Evolutionary conservation across 2,329 filamentous ascomycete species (phyloP).

Genomic region (Monilinia fructigena): DNA sequence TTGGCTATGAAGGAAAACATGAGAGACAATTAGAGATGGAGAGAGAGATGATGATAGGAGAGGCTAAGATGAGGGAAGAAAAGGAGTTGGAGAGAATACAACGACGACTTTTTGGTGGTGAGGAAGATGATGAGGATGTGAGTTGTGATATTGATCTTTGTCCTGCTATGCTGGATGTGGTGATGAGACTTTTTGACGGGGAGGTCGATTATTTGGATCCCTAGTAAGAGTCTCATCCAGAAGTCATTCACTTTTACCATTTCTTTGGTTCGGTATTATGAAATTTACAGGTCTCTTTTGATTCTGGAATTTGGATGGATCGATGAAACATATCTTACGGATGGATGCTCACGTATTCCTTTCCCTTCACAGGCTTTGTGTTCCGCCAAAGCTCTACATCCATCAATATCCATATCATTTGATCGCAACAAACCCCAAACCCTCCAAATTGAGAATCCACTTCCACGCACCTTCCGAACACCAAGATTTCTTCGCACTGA

Average conservation of each 20-base stretch:
- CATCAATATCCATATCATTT: conserved; percentile 6
- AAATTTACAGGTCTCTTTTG: conserved; percentile 14
- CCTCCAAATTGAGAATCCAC: too few species aligned
- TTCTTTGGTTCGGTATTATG: conserved; percentile 22
- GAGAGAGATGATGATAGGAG: conserved; percentile 7
- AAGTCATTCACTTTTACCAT: conserved; percentile 23
- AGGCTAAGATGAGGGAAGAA: conserved; percentile 31
- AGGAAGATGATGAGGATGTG: conserved; percentile 31
- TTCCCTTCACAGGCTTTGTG: conserved; percentile 32
- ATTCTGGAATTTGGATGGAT: neutral
- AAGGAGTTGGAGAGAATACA: conserved; percentile 33
- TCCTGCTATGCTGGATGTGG: conserved; percentile 38
- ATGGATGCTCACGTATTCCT: conserved; percentile 37
- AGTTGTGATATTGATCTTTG: conserved; percentile 39
- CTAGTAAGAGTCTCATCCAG: conserved; percentile 28
- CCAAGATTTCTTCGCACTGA: neutral
- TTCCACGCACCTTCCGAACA: neutral
- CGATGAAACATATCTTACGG: conserved; percentile 21
- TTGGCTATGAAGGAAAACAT: conserved; percentile 3
- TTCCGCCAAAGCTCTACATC: conserved; percentile 31
- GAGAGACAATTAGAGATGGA: conserved; percentile 9
- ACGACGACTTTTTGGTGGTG: conserved; percentile 37
- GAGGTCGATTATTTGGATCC: conserved; percentile 41
- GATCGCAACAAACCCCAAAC: neutral
- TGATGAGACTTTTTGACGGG: conserved; percentile 37